Evolutionary conservation across 148 eudicot genomes (phyloP).

Genomic region (Cornus kousa): DNA sequence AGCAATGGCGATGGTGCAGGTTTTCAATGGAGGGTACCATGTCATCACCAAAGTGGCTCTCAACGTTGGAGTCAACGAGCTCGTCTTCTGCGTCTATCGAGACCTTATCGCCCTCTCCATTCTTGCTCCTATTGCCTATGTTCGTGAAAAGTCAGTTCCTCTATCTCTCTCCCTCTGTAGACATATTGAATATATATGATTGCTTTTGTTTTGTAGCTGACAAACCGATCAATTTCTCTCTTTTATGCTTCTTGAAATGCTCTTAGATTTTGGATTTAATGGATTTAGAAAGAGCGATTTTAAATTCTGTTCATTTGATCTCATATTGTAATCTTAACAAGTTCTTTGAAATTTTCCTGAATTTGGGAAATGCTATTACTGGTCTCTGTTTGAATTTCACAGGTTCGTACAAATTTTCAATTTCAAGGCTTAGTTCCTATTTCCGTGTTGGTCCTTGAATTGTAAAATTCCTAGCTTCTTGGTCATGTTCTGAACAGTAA

Average conservation of each 20-base stretch:
- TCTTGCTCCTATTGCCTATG: slow-evolving; percentile 83
- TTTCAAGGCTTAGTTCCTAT: neutral
- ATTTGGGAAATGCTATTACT: neutral
- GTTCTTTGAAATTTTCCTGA: neutral
- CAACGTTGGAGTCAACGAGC: slow-evolving; percentile 71
- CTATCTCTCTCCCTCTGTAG: slow-evolving; percentile 1
- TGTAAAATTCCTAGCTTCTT: neutral
- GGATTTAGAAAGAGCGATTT: neutral
- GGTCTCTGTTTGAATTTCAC: neutral
- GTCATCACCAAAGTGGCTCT: slow-evolving; percentile 84
- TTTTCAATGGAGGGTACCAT: slow-evolving; percentile 76
- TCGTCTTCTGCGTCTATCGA: slow-evolving; percentile 77
- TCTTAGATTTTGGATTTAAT: neutral
- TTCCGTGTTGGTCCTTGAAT: neutral
- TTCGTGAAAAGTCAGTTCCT: slow-evolving; percentile 70
- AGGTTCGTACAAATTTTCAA: neutral
- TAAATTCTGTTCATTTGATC: neutral
- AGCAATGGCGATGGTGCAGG: slow-evolving; percentile 69
- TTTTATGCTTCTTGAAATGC: neutral
- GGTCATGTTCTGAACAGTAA: neutral
- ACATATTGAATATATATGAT: neutral
- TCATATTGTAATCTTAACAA: neutral
- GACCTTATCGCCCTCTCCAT: slow-evolving; percentile 76
- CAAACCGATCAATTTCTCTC: neutral
- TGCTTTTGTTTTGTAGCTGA: neutral